Evolutionary conservation across 345 rosid genomes (phyloP).

Genomic region (Erodium maritimum): DNA sequence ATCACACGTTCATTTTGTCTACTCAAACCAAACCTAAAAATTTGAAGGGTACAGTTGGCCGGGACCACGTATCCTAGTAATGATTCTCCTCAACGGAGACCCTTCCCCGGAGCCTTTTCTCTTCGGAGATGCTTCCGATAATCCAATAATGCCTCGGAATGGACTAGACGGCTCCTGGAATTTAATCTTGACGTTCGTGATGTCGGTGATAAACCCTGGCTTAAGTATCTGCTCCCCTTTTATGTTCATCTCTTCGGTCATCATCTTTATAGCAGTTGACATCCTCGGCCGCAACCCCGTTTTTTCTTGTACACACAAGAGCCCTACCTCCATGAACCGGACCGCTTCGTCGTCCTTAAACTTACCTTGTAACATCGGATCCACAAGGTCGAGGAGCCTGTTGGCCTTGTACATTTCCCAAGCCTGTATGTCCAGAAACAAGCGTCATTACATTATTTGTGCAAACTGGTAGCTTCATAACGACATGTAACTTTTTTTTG

Average conservation of each 20-base stretch:
- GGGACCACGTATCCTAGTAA: no score
- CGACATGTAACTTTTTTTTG: not conserved
- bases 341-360: slow-evolving; percentile 30
- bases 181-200: slow-evolving; percentile 39
- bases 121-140: no score
- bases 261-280: slow-evolving; percentile 27
- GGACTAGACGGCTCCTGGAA: no score
- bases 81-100: no score
- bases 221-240: slow-evolving; percentile 17
- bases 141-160: no score
- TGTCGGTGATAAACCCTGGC: slow-evolving; percentile 36
- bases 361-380: slow-evolving; percentile 26
- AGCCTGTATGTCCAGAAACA: slow-evolving; percentile 22
- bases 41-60: no score
- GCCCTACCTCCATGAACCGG: slow-evolving; percentile 34
- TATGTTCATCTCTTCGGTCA: slow-evolving; percentile 19
- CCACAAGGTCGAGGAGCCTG: slow-evolving; percentile 21
- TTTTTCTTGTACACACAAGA: slow-evolving; percentile 52
- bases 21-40: no score
- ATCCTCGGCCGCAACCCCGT: slow-evolving; percentile 34
- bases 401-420: slow-evolving; percentile 30
- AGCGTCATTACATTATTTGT: not conserved
- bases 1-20: no score
- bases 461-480: not conserved
- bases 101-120: no score